Percentiles rank a stretch among this genome's conserved stretches.
Conservation (phyloP, 2,329 filamentous ascomycete genomes). For the Ceratocystis huliohia region DNA sequence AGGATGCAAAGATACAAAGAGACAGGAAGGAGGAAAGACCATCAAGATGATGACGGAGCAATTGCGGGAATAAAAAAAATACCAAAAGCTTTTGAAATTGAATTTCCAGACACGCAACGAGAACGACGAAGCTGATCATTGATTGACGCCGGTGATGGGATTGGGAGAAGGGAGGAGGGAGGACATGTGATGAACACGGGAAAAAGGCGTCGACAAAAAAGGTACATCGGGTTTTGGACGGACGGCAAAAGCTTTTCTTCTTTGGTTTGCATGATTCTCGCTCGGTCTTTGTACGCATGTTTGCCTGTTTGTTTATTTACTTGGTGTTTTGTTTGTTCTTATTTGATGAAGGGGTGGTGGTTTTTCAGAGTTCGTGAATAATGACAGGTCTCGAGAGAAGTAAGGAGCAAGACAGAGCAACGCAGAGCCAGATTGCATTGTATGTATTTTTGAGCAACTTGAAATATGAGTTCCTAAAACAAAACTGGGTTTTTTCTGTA, state of each 20-base stretch:
- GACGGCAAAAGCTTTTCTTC: constrained; percentile 5
- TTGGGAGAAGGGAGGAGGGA: neutral
- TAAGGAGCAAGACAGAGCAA: neutral
- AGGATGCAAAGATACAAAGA: neutral
- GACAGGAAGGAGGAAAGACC: neutral
- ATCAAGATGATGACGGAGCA: no score
- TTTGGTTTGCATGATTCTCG: constrained; percentile 15
- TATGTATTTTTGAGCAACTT: neutral
- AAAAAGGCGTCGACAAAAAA: neutral
- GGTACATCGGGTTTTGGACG: neutral
- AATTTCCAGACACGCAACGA: constrained; percentile 4
- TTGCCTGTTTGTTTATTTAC: neutral
- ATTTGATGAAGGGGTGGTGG: no score
- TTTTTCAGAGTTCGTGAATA: no score
- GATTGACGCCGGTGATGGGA: neutral
- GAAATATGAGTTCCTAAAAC: neutral
- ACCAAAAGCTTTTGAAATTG: constrained; percentile 2
- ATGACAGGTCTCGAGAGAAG: neutral
- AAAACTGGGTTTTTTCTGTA: neutral
- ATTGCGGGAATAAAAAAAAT: constrained; percentile 10
- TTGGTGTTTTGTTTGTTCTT: no score
- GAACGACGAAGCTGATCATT: constrained; percentile 1
- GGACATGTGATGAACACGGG: neutral
- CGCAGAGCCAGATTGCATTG: neutral
- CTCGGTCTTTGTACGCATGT: neutral